Percentiles rank a stretch among this genome's conserved stretches.
Evolutionary conservation across 2,329 filamentous ascomycete genomes (phyloP).

Genomic region (Ophiostoma australiae): DNA sequence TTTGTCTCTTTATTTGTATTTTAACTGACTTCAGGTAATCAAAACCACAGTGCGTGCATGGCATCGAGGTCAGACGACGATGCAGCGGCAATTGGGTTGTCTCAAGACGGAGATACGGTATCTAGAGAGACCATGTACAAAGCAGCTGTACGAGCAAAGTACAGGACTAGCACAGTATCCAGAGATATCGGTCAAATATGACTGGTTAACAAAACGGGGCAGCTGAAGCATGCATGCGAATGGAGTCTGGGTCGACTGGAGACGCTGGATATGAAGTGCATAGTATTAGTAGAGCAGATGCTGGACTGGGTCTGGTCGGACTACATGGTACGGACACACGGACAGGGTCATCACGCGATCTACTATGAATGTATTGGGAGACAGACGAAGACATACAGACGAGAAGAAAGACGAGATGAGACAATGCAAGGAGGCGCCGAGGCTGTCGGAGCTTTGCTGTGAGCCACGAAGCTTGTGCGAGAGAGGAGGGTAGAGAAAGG

Average conservation of each 20-base stretch:
- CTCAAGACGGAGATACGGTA: no score
- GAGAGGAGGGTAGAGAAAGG: background rate
- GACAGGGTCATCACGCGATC: background rate
- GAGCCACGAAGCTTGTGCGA: background rate
- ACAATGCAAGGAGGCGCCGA: constrained; percentile 1
- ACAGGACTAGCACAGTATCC: no score
- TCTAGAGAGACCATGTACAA: no score
- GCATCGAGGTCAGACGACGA: no score
- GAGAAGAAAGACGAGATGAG: background rate
- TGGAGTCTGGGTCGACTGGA: background rate
- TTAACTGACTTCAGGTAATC: no score
- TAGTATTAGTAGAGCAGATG: background rate
- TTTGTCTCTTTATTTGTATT: no score
- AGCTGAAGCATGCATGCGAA: background rate
- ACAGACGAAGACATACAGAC: no score
- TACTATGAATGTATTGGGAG: background rate
- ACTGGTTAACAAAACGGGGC: background rate
- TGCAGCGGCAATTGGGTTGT: no score
- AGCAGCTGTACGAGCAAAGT: no score
- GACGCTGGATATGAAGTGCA: background rate
- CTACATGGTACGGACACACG: background rate
- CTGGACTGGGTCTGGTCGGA: background rate
- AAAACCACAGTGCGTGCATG: no score
- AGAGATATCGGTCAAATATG: no score
- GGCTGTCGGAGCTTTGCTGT: background rate